Evolutionary conservation across 2,329 filamentous ascomycete genomes (phyloP).

Genomic region (Paracorniculantispora psalliotae): DNA sequence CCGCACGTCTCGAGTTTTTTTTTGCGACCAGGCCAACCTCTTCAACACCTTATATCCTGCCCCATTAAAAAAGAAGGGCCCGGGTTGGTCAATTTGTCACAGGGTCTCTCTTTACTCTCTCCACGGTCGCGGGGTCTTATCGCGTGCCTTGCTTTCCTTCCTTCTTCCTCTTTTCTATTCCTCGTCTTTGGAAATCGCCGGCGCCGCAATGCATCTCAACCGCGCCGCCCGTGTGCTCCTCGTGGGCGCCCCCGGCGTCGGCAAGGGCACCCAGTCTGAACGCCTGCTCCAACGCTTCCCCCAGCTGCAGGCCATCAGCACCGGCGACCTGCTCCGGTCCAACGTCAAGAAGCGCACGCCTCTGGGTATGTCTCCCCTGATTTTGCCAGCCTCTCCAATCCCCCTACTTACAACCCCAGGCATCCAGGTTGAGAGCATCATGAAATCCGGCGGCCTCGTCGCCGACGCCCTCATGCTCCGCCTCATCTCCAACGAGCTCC

Average conservation of each 20-base stretch:
- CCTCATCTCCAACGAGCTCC: slow-evolving; percentile 86
- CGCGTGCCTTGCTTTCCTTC: neutral
- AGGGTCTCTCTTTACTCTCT: neutral
- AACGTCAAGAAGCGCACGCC: slow-evolving; percentile 88
- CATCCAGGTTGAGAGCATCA: slow-evolving; percentile 82
- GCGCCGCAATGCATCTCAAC: slow-evolving; percentile 55
- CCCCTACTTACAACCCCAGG: slow-evolving; percentile 45
- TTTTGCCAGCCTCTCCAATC: neutral
- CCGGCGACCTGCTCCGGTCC: slow-evolving; percentile 83
- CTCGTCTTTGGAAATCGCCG: too few relatives aligned
- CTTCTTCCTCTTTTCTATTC: neutral
- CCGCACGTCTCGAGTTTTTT: too few relatives aligned
- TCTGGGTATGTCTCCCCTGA: slow-evolving; percentile 57
- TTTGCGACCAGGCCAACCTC: too few relatives aligned
- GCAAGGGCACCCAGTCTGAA: slow-evolving; percentile 94
- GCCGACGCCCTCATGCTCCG: slow-evolving; percentile 87
- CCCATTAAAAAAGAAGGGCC: slow-evolving; percentile 3
- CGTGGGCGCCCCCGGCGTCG: slow-evolving; percentile 91
- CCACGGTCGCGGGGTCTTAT: slow-evolving; percentile 3
- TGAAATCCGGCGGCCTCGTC: slow-evolving; percentile 85
- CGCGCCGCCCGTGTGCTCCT: slow-evolving; percentile 90
- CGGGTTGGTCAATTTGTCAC: neutral
- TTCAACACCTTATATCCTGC: neutral
- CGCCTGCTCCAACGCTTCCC: slow-evolving; percentile 82
- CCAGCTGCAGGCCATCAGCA: slow-evolving; percentile 85